Evolutionary conservation across 805 yeast species (phyloP).

Genomic region (Ogataea haglerorum): DNA sequence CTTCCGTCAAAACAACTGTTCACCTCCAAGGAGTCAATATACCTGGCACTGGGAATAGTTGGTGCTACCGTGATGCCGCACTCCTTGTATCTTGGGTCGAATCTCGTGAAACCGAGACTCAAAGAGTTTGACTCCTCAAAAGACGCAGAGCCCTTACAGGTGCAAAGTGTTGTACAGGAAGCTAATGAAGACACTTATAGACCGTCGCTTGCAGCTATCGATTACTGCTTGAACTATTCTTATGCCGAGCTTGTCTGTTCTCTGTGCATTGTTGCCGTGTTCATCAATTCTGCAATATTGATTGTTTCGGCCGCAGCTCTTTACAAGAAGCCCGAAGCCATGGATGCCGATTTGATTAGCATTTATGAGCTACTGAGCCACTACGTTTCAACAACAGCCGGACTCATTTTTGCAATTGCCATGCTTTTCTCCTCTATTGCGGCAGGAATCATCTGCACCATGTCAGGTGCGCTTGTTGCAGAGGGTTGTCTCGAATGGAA

Average conservation of each 20-base stretch:
- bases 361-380: constrained; percentile 62
- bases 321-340: constrained; percentile 64
- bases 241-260: constrained; percentile 68
- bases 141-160: constrained; percentile 17
- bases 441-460: constrained; percentile 90
- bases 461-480: constrained; percentile 88
- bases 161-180: constrained; percentile 19
- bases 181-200: constrained; percentile 45
- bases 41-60: constrained; percentile 74
- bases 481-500: constrained; percentile 90
- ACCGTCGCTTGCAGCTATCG: constrained; percentile 73
- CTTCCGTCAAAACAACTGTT: constrained; percentile 59
- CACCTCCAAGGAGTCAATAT: constrained; percentile 62
- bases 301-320: constrained; percentile 80
- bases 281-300: constrained; percentile 80
- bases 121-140: constrained; percentile 62
- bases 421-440: constrained; percentile 81
- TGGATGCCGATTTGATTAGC: constrained; percentile 78
- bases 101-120: constrained; percentile 81
- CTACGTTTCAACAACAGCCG: constrained; percentile 71
- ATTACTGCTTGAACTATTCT: constrained; percentile 68
- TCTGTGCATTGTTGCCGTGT: constrained; percentile 74
- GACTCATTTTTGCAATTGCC: constrained; percentile 82
- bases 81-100: constrained; percentile 78
- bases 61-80: constrained; percentile 98